Percentiles rank a stretch among this genome's conserved stretches.
phyloP scores from a whole-genome alignment of 2,329 filamentous ascomycete genomes.

The Catunica adiposa region DNA sequence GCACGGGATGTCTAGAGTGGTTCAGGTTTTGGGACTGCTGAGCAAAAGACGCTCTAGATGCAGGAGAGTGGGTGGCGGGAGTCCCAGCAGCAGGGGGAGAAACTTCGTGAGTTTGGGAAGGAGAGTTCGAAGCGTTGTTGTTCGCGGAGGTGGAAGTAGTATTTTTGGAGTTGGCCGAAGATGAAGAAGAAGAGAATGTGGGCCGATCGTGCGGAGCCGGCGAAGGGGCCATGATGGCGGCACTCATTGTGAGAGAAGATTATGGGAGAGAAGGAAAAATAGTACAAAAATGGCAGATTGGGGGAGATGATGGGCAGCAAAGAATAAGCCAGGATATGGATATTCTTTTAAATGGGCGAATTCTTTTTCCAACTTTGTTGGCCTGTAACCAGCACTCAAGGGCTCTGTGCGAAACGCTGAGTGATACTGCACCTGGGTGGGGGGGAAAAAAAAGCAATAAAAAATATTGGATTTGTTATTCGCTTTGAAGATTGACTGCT shows the following conservation, averaged over 20 bases:
- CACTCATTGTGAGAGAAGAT: conserved; percentile 38
- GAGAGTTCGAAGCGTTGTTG: conserved; percentile 8
- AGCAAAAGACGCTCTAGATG: conserved; percentile 33
- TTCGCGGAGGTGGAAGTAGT: conserved; percentile 10
- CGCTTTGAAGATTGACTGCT: neutral
- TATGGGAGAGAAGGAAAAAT: neutral
- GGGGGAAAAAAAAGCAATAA: neutral
- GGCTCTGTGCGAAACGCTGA: neutral
- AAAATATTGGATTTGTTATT: neutral
- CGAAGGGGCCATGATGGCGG: conserved; percentile 52
- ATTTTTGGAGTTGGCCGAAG: conserved; percentile 12
- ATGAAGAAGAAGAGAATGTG: conserved; percentile 28
- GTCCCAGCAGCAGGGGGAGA: conserved; percentile 16
- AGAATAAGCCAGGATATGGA: conserved; percentile 2
- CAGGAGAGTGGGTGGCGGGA: conserved; percentile 27
- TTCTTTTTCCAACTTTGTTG: neutral
- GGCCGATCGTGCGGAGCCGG: conserved; percentile 49
- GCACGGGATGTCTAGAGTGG: conserved; percentile 2
- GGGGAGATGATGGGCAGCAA: neutral
- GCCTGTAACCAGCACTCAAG: neutral
- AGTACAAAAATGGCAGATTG: neutral
- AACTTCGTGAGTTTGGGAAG: conserved; percentile 25
- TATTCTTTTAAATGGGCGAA: neutral
- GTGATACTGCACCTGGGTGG: neutral
- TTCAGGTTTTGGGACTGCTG: conserved; percentile 30